Percentiles rank a stretch among this genome's conserved stretches.
Evolutionary conservation across 1,284 basidiomycete species (phyloP).

Genomic region (Bondarzewia mesenterica): DNA sequence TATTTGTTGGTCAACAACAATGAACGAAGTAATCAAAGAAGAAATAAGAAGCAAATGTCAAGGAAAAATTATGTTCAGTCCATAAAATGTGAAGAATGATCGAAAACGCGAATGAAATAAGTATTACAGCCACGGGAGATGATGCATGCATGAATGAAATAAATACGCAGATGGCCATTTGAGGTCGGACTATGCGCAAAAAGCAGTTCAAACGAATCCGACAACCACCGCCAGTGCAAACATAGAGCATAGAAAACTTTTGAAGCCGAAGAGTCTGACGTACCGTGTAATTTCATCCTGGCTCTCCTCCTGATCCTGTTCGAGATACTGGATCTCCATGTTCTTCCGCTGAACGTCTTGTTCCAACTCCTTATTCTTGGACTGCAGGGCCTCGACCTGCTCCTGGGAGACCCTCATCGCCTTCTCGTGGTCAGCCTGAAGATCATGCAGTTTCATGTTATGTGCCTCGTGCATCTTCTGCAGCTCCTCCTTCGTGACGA

Average conservation of each 20-base stretch:
- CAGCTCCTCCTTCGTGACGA: slow-evolving; percentile 65
- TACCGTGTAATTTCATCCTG: slow-evolving; percentile 72
- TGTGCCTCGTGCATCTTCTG: slow-evolving; percentile 72
- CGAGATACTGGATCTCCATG: slow-evolving; percentile 74
- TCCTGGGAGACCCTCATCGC: slow-evolving; percentile 46
- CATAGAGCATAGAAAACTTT: slow-evolving; percentile 46
- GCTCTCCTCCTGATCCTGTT: slow-evolving; percentile 68
- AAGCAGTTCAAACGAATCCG: slow-evolving; percentile 36
- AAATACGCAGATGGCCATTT: slow-evolving; percentile 13
- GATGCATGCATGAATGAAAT: slow-evolving; percentile 24
- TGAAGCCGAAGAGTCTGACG: slow-evolving; percentile 52
- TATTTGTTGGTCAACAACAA: too few species aligned
- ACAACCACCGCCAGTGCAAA: slow-evolving; percentile 49
- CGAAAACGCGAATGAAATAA: not conserved
- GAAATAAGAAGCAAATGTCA: too few species aligned
- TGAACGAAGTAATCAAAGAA: too few species aligned
- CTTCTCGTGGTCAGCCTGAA: slow-evolving; percentile 66
- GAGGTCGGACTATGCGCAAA: slow-evolving; percentile 6
- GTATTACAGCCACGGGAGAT: not conserved
- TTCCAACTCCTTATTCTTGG: slow-evolving; percentile 47
- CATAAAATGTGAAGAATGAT: not conserved
- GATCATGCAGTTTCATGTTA: slow-evolving; percentile 71
- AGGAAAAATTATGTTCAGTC: not conserved
- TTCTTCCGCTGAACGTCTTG: slow-evolving; percentile 57
- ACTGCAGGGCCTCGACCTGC: slow-evolving; percentile 52